Evolutionary conservation across 2,329 filamentous ascomycete species (phyloP).

Genomic region (Calonectria leucothoes): DNA sequence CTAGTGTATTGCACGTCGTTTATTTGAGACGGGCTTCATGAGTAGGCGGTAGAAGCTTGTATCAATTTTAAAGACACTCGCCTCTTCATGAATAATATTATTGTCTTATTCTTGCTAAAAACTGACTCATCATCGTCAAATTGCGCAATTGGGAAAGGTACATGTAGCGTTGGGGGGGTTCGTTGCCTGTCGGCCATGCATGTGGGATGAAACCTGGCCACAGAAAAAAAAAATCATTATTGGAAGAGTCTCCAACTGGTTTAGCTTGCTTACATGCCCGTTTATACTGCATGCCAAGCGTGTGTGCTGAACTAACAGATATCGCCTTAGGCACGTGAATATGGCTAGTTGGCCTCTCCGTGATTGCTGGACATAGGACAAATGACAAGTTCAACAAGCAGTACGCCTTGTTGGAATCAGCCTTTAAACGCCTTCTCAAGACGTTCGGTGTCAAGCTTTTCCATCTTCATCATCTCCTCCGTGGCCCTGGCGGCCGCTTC

Average conservation of each 20-base stretch:
- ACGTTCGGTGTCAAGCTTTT: constrained; percentile 55
- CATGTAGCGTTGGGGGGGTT: not conserved
- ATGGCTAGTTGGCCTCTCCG: not conserved
- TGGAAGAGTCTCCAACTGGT: not conserved
- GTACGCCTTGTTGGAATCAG: not conserved
- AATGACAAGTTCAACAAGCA: not conserved
- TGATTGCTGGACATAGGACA: not conserved
- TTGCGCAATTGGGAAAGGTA: not conserved
- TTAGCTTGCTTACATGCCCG: not conserved
- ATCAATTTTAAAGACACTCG: not conserved
- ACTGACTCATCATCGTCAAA: not conserved
- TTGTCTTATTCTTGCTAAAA: not conserved
- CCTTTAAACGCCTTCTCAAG: constrained; percentile 49
- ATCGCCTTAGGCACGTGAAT: too few species aligned
- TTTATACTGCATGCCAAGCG: not conserved
- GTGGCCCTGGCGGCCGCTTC: constrained; percentile 46
- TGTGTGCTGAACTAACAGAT: too few species aligned
- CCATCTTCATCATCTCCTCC: constrained; percentile 54
- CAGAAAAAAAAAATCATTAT: not conserved
- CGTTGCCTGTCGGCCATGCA: not conserved
- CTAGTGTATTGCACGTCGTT: not conserved
- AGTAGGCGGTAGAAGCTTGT: not conserved
- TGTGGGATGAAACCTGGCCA: not conserved
- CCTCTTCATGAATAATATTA: not conserved
- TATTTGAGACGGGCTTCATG: not conserved